A percentile compares a stretch with the other conserved stretches of the same genome.
These are phyloP conservation scores for Hyphodiscus sp. DNA, from an alignment of 2,329 filamentous ascomycete species.

Conservation along the genomic window DNA sequence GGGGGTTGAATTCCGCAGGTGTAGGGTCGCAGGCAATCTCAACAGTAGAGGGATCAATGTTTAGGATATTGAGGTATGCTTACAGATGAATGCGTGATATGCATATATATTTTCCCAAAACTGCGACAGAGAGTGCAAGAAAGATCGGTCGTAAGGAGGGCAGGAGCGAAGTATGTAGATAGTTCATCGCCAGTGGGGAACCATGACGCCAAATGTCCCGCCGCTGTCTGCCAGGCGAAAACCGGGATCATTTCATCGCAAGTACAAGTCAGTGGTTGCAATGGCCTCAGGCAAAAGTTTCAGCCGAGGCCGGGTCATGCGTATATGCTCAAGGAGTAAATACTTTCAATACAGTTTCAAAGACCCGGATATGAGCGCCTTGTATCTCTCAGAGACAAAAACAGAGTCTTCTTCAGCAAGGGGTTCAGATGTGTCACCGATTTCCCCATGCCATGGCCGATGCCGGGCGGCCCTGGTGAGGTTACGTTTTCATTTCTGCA, in stretches of 20 bases:
- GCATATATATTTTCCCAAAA: not conserved
- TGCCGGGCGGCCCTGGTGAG: not conserved
- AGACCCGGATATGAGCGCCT: not conserved
- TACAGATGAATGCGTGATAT: not conserved
- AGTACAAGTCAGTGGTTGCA: not conserved
- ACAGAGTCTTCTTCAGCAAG: not conserved
- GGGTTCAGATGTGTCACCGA: not conserved
- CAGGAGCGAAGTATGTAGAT: not conserved
- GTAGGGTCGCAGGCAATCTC: not conserved
- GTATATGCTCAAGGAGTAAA: not conserved
- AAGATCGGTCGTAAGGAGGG: not conserved
- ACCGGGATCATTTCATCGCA: not conserved
- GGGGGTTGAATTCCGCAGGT: conserved; percentile 6
- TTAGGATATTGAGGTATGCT: not conserved
- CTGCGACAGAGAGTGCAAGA: not conserved
- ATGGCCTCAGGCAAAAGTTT: not conserved
- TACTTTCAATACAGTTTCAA: not conserved
- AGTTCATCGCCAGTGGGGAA: not conserved
- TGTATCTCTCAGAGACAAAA: not conserved
- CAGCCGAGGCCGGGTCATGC: not conserved
- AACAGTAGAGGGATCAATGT: not conserved
- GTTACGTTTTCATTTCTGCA: not conserved
- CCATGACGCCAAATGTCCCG: not conserved
- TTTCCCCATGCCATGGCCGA: not conserved
- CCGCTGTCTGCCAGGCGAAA: not conserved